Percentiles rank a stretch among this genome's conserved stretches.
phyloP scores from a whole-genome alignment of 2,329 filamentous ascomycete species.

The Leptographium procerum region DNA sequence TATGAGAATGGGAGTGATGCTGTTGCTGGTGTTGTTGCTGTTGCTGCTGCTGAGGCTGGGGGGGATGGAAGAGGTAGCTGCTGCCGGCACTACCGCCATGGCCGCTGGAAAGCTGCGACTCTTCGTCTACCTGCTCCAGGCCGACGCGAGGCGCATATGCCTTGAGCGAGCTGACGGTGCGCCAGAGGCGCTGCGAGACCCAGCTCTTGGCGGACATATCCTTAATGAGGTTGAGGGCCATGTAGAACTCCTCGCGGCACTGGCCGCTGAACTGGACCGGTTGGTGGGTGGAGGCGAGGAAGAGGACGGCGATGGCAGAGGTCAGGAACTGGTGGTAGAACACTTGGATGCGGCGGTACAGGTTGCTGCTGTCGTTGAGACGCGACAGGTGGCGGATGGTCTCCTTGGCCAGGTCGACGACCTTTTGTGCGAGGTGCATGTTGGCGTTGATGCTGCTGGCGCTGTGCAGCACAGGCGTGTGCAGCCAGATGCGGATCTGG shows the following conservation, averaged over 20 bases:
- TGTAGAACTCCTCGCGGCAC: constrained; percentile 68
- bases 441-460: constrained; percentile 73
- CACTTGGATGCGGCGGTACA: constrained; percentile 61
- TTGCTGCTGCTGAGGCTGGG: neutral
- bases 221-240: constrained; percentile 63
- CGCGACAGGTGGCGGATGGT: constrained; percentile 61
- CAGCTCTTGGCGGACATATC: constrained; percentile 60
- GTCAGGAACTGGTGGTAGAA: constrained; percentile 75
- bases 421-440: constrained; percentile 58
- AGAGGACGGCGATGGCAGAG: constrained; percentile 62
- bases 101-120: constrained; percentile 26
- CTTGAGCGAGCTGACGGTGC: constrained; percentile 58
- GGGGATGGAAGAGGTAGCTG: neutral
- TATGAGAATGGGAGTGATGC: neutral
- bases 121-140: constrained; percentile 37
- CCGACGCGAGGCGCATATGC: constrained; percentile 61
- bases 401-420: constrained; percentile 64
- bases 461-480: constrained; percentile 77
- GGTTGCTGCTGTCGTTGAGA: constrained; percentile 58
- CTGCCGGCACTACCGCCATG: constrained; percentile 20
- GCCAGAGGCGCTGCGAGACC: constrained; percentile 63
- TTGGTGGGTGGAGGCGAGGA: constrained; percentile 65
- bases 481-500: constrained; percentile 43
- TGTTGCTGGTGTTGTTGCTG: neutral
- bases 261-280: constrained; percentile 57